Base-by-base conservation (phyloP, 768 basidiomycete genomes). In the Leccinum subgranulosum region DNA sequence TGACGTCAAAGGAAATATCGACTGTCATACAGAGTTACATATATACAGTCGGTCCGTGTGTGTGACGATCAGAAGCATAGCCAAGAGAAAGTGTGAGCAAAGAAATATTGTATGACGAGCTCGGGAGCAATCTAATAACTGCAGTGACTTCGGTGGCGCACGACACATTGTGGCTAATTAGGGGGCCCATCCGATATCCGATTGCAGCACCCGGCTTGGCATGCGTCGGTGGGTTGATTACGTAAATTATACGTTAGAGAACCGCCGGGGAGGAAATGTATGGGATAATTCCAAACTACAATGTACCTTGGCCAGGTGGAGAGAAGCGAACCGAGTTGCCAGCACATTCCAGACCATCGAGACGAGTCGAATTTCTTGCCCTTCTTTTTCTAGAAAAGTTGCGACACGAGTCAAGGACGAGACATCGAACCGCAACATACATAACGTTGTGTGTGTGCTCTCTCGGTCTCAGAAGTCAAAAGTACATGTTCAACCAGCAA, bases 11-110 rank as follows among this genome's bases (percentile, higher is more conserved):
- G 31, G 41, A 15, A 62, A 33, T 8, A 45, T 23, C 41, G 21
- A 19, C 47, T 29, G 14, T 46, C 41, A n/a, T 27, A 33, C 53
- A 27, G 39, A 45, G 48, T 45, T 50, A 51, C 8, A 28, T 43
- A 31, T 46, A 50, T 14, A 31, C 51, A 36, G 36, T 14, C 25
- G 29, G 34, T 29, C 50, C 31, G 29, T 48, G 41, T 41, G 46
- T 48, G 41, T 41, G 58, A 65, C 45, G 58, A 49, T 61, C 52
- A 61, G 62, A 61, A 66, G 56, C 60, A 34, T 0, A 19, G 15
- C 60, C 34, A 63, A 63, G 46, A 51, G 41, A 53, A 53, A 52
- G 21, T 6, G 14, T 43, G 39, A 34, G 19, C 3, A 19, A 25
- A 45, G 23, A 51, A 59, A 47, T 58, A 23, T 23, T 23, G 28